Base-by-base conservation (phyloP, 2,329 filamentous ascomycete genomes). In the Orbilia oligospora region DNA sequence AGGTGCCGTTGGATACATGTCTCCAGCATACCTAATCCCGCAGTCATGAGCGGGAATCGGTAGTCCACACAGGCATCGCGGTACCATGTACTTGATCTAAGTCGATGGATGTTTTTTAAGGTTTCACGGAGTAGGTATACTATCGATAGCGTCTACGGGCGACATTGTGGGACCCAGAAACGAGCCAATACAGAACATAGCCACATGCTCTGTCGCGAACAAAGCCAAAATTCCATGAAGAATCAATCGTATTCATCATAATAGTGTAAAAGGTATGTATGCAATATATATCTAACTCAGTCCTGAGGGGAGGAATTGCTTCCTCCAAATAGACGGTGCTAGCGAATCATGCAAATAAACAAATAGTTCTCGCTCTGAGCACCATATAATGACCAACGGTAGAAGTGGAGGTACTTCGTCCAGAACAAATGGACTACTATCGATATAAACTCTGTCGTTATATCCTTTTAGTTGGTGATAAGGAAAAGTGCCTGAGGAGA, bases 391-490 rank as follows among this genome's bases (percentile, higher is more conserved):
- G 76, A 73, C 69, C 76, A 79, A 75, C 51, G 64, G 41, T 49
- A 79, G 70, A 73, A 79, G 70, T 79, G 76, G 70, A 75, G 46
- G 70, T 63, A 55, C 44, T 78, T 78, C 67, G 68, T 78, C 75
- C 75, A 78, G 75, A 78, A 78, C 75, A 78, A 78, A 67, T 71
- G 68, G 67, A 78, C 75, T 78, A 78, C 75, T 78, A 55, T 49
- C 38, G 75, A 78, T 78, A 78, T 72, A 76, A 68, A 71, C 65
- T 36, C 30, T 33, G 20, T 69, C 46, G 72, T 77, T 77, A 70
- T 75, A 75, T 79, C 76, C 70, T 79, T 38, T 75, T 70, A 68
- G 69, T 72, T 79, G 76, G 76, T 79, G 76, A 79, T 79, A 79
- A 79, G 76, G 76, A 70, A 73, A 79, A 70, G 48, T 73, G 69